phyloP scores from a whole-genome alignment of 2,329 filamentous ascomycete species.

The Geosmithia putterillii region DNA sequence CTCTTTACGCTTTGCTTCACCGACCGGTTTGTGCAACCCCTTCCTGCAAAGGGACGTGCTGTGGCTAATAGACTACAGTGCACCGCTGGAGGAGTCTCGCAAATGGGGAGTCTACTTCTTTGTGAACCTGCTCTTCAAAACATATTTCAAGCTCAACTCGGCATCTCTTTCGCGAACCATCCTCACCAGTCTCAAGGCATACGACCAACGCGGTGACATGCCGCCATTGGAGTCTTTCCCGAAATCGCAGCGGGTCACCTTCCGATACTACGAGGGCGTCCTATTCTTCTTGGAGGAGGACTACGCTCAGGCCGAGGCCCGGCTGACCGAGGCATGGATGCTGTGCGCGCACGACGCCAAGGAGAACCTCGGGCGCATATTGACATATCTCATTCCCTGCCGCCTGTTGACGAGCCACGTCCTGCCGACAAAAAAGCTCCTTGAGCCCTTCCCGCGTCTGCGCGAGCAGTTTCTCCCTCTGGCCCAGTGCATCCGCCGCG shows the following conservation, averaged over 20 bases:
- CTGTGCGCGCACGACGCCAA: slow-evolving; percentile 62
- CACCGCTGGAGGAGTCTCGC: slow-evolving; percentile 73
- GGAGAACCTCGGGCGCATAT: slow-evolving; percentile 76
- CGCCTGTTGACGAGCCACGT: slow-evolving; percentile 80
- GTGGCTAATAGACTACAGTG: slow-evolving; percentile 38
- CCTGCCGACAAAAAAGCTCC: slow-evolving; percentile 59
- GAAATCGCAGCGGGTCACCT: slow-evolving; percentile 83
- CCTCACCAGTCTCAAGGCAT: slow-evolving; percentile 69
- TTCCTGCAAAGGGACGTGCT: neutral
- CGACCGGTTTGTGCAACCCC: slow-evolving; percentile 51
- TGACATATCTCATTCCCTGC: slow-evolving; percentile 91
- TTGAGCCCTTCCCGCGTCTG: slow-evolving; percentile 64
- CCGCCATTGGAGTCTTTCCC: slow-evolving; percentile 71
- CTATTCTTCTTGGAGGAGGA: slow-evolving; percentile 92
- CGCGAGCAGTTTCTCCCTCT: slow-evolving; percentile 70
- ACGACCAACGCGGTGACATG: slow-evolving; percentile 60
- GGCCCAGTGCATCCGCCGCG: slow-evolving; percentile 64
- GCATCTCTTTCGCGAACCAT: slow-evolving; percentile 85
- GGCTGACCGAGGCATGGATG: slow-evolving; percentile 70
- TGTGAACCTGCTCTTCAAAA: slow-evolving; percentile 93
- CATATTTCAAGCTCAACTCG: slow-evolving; percentile 91
- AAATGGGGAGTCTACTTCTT: slow-evolving; percentile 98
- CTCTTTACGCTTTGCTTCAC: slow-evolving; percentile 85
- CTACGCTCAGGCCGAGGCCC: slow-evolving; percentile 70
- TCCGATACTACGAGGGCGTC: slow-evolving; percentile 91